Base-by-base conservation (phyloP, 345 rosid species). In the Theobroma cacao region DNA sequence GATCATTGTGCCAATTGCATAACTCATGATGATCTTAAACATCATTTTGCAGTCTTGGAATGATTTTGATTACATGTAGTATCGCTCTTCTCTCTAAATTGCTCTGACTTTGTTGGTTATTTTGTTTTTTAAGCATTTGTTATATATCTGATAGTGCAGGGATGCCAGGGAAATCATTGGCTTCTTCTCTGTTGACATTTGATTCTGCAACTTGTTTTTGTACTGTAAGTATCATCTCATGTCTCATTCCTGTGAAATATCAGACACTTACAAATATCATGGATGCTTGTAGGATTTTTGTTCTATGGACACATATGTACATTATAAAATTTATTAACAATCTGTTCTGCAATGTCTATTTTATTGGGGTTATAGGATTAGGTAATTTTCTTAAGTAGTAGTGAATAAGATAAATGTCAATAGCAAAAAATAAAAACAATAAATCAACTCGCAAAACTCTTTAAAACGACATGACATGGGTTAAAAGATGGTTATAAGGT, bases 141-240 rank as follows among this genome's bases (percentile, higher is more conserved):
- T 31, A 12, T 74, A 80, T 77, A 43, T 72, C 38, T 62, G 66
- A 9, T 70, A 70, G 36, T 79, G 80, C 76, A 87, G 92, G 82
- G 85, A 92, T 94, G 95, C 85, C 86, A 33, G 92, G 90, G 63
- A 89, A 82, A 82, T 80, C 86, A 31, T 65, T 81, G 72, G 86
- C 89, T 82, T 92, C 91, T 75, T 88, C 91, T 82, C 69, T 91
- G 77, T 78, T 86, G 60, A 82, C 86, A 3, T 69, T 81, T 55
- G 81, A 81, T 75, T 80, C 80, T 71, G 40, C 70, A 40, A 72
- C 78, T 41, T 75, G 75, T 47, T 47, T 65, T 77, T 65, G 74
- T 26, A 5, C 81, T 28, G 91, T 91, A 82, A 77, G 90, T 80
- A 63, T 41, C 24, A 28, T 43, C 69, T 66, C 67, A 22, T 31